A percentile compares a stretch with the other conserved stretches of the same genome.
Conservation (phyloP, 495 filamentous ascomycete genomes). For the Penicillium steckii region DNA sequence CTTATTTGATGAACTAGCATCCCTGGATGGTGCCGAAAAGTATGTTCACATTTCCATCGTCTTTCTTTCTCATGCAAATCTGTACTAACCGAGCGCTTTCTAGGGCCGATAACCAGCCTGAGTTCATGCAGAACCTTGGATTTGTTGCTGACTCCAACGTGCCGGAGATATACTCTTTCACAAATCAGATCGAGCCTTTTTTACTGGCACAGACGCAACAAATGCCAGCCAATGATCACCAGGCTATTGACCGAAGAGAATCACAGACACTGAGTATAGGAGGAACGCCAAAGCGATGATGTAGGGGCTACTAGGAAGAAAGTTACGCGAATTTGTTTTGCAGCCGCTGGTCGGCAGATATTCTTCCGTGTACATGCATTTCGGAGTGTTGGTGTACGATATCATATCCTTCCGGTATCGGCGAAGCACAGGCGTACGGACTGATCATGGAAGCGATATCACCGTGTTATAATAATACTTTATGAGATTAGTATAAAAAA, state of each 20-base stretch:
- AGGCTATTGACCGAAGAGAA: conserved; percentile 22
- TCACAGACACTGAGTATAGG: conserved; percentile 20
- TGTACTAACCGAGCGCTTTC: not conserved
- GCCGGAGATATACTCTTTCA: conserved; percentile 39
- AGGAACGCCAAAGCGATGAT: conserved; percentile 22
- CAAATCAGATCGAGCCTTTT: conserved; percentile 39
- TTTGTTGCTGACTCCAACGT: conserved; percentile 37
- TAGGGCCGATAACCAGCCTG: conserved; percentile 39
- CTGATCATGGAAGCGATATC: not conserved
- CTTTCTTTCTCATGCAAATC: not conserved
- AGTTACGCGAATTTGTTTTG: too few relatives aligned
- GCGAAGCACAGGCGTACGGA: not conserved
- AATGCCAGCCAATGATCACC: conserved; percentile 18
- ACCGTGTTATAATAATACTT: not conserved
- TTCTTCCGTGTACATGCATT: not conserved
- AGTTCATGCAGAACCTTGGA: conserved; percentile 47
- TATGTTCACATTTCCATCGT: conserved; percentile 6
- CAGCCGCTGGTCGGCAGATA: conserved; percentile 18
- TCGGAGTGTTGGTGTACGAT: not conserved
- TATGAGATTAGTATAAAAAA: too few relatives aligned
- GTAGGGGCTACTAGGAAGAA: not conserved
- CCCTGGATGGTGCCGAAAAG: conserved; percentile 43
- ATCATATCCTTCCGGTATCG: not conserved
- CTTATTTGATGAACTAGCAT: conserved; percentile 43
- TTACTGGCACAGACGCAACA: conserved; percentile 35